Percentiles rank a stretch among this genome's conserved stretches.
These are phyloP conservation scores for Penicillium brevicompactum DNA, from an alignment of 2,329 filamentous ascomycete genomes.

Conservation along the genomic window DNA sequence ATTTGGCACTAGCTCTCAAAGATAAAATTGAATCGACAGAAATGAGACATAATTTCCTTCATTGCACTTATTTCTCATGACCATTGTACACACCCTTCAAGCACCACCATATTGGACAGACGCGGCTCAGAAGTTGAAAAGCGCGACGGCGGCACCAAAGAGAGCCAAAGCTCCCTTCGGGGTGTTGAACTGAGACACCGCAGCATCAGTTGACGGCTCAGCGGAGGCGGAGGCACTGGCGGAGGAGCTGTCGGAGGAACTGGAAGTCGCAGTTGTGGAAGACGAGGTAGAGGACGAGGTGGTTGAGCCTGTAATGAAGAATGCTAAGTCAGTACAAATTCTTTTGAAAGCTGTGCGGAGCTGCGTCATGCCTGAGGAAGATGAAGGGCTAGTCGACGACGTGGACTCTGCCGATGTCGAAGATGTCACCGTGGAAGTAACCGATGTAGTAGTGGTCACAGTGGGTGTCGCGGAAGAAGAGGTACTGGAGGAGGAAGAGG, in stretches of 20 bases:
- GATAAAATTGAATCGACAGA: no score
- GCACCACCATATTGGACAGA: neutral
- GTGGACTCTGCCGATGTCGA: neutral
- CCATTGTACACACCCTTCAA: no score
- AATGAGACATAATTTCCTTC: no score
- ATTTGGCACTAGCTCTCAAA: no score
- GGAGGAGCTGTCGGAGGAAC: neutral
- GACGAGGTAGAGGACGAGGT: neutral
- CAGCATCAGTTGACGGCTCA: neutral
- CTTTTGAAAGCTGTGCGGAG: neutral
- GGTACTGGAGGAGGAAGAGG: neutral
- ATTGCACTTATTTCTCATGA: no score
- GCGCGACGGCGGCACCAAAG: conserved; percentile 5
- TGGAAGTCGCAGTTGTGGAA: neutral
- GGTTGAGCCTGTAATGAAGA: neutral
- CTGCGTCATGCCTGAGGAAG: conserved; percentile 12
- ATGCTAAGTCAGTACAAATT: neutral
- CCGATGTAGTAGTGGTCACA: neutral
- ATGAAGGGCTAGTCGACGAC: conserved; percentile 7
- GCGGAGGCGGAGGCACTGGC: neutral
- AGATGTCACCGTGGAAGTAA: neutral
- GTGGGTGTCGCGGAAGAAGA: neutral
- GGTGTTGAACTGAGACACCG: neutral
- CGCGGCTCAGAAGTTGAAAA: neutral
- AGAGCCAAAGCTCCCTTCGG: conserved; percentile 3